phyloP scores from a whole-genome alignment of 2,329 filamentous ascomycete species.

The Westerdykella sp. region DNA sequence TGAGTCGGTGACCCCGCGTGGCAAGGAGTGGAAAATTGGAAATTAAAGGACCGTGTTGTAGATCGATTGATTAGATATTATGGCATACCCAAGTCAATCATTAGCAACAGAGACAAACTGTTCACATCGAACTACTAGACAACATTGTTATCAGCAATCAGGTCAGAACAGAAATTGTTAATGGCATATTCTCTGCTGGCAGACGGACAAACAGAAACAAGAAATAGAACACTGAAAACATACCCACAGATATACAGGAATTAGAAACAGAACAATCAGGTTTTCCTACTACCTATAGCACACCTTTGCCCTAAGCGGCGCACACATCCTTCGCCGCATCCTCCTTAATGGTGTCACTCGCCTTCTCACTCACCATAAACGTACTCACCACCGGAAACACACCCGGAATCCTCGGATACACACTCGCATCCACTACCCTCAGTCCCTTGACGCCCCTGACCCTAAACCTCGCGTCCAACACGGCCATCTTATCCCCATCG shows the following conservation, averaged over 20 bases:
- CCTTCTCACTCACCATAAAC: constrained; percentile 53
- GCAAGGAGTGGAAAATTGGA: too few relatives aligned
- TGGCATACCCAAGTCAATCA: not conserved
- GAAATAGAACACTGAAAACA: constrained; percentile 1
- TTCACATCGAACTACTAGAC: constrained; percentile 1
- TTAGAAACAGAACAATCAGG: constrained; percentile 3
- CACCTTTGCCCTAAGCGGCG: not conserved
- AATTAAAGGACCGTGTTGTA: too few relatives aligned
- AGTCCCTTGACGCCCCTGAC: constrained; percentile 45
- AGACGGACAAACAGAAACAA: constrained; percentile 3
- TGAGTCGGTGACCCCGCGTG: too few relatives aligned
- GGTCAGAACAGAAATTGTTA: constrained; percentile 1
- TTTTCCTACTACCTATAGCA: constrained; percentile 1
- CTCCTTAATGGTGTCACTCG: constrained; percentile 14
- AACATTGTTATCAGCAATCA: not conserved
- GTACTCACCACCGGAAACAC: constrained; percentile 47
- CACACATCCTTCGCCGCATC: constrained; percentile 6
- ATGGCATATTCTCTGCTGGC: constrained; percentile 6
- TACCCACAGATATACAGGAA: constrained; percentile 1
- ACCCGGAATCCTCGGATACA: constrained; percentile 38
- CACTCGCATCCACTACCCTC: constrained; percentile 38
- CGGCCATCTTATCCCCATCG: constrained; percentile 49
- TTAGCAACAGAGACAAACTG: constrained; percentile 3
- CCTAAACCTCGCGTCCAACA: constrained; percentile 44
- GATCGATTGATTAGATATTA: constrained; percentile 1